phyloP scores from a whole-genome alignment of 2,329 filamentous ascomycete genomes.

The Fusarium sp. region DNA sequence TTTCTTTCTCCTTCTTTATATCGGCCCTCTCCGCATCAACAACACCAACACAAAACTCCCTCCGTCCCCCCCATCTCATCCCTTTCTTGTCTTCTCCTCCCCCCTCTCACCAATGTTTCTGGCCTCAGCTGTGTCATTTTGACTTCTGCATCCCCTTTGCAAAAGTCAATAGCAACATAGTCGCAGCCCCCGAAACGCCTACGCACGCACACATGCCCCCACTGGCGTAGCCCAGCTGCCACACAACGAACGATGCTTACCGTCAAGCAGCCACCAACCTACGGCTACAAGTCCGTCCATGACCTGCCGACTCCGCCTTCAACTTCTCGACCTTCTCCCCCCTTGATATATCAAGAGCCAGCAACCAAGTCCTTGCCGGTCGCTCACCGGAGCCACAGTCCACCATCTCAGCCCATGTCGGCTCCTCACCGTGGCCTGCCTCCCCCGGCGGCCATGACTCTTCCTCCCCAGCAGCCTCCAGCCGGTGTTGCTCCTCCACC shows the following conservation, averaged over 20 bases:
- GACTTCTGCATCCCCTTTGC: constrained; percentile 11
- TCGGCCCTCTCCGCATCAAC: background rate
- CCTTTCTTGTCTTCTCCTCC: background rate
- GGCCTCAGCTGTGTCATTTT: constrained; percentile 2
- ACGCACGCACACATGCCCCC: constrained; percentile 41
- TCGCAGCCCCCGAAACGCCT: constrained; percentile 24
- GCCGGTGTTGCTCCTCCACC: constrained; percentile 39
- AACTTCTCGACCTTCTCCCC: constrained; percentile 65
- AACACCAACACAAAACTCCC: constrained; percentile 2
- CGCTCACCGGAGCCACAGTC: constrained; percentile 57
- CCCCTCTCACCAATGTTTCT: background rate
- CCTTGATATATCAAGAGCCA: constrained; percentile 61
- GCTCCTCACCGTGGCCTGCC: constrained; percentile 76
- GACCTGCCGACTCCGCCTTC: constrained; percentile 69
- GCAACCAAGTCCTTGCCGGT: constrained; percentile 53
- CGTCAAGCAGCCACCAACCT: constrained; percentile 67
- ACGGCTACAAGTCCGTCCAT: constrained; percentile 71
- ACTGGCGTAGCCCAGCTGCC: constrained; percentile 42
- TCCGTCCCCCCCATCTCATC: background rate
- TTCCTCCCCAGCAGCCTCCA: constrained; percentile 60
- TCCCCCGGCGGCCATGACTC: constrained; percentile 72
- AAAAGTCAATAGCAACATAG: constrained; percentile 30
- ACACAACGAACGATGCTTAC: constrained; percentile 69
- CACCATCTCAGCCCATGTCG: constrained; percentile 70
- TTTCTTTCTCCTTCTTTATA: background rate